These are phyloP conservation scores for Biscogniauxia mediterranea DNA, from an alignment of 2,329 filamentous ascomycete genomes.

Conservation along the genomic window DNA sequence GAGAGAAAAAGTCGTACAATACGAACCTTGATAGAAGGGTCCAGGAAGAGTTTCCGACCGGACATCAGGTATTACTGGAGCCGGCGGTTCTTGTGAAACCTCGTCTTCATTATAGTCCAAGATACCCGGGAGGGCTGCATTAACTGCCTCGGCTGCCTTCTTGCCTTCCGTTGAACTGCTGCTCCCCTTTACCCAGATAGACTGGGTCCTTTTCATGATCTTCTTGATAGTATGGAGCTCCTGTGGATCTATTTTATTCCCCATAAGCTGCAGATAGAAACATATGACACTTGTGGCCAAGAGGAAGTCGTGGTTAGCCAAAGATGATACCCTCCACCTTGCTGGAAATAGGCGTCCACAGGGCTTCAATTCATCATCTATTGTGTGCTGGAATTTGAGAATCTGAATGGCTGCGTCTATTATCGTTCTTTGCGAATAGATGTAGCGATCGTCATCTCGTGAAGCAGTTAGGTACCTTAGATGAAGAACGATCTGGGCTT, in stretches of 20 bases:
- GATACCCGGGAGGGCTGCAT: background rate
- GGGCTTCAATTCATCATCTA: slow-evolving; percentile 23
- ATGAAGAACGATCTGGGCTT: slow-evolving; percentile 33
- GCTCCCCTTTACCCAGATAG: slow-evolving; percentile 9
- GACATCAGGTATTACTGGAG: background rate
- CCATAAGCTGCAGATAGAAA: slow-evolving; percentile 6
- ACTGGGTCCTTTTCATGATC: slow-evolving; percentile 4
- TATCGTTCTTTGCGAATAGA: slow-evolving; percentile 26
- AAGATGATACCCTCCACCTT: slow-evolving; percentile 1
- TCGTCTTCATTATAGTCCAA: background rate
- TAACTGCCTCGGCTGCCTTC: slow-evolving; percentile 10
- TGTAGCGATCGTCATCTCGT: slow-evolving; percentile 17
- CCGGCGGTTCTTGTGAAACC: background rate
- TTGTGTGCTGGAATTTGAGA: slow-evolving; percentile 23
- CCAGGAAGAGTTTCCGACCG: background rate
- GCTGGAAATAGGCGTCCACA: slow-evolving; percentile 4
- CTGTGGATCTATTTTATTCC: background rate
- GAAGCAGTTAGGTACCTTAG: slow-evolving; percentile 24
- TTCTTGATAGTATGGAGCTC: slow-evolving; percentile 4
- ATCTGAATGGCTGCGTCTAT: slow-evolving; percentile 24
- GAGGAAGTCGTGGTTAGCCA: slow-evolving; percentile 7
- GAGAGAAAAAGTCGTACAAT: no score
- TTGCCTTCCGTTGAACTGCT: slow-evolving; percentile 3
- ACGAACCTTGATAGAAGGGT: background rate
- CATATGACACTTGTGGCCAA: slow-evolving; percentile 9